Percentiles rank a stretch among this genome's conserved stretches.
phyloP scores from a whole-genome alignment of 345 rosid species.

The Streptanthus diversifolius region DNA sequence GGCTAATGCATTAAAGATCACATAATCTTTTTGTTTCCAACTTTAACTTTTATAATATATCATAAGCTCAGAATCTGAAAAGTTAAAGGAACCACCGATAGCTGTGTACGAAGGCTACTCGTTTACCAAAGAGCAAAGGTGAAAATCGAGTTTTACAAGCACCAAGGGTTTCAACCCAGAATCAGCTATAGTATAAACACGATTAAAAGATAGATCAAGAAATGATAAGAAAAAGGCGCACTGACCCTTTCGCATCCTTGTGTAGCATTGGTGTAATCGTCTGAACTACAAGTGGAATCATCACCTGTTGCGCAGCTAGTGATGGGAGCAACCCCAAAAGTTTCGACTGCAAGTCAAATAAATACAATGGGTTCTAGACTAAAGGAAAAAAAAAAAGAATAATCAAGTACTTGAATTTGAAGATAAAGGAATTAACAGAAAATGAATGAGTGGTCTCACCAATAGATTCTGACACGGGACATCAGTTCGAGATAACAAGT shows the following conservation, averaged over 20 bases:
- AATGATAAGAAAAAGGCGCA: constrained; percentile 20
- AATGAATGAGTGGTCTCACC: constrained; percentile 49
- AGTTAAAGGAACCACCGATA: background rate
- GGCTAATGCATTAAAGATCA: background rate
- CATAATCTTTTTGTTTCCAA: constrained; percentile 17
- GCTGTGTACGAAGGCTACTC: background rate
- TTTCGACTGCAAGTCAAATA: constrained; percentile 55
- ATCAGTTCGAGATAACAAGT: constrained; percentile 58
- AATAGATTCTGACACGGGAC: constrained; percentile 38
- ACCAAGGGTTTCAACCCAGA: constrained; percentile 2
- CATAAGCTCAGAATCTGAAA: background rate
- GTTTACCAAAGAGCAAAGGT: constrained; percentile 3
- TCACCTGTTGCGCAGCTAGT: constrained; percentile 72
- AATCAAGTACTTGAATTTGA: constrained; percentile 10
- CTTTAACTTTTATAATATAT: background rate
- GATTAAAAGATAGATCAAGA: constrained; percentile 4
- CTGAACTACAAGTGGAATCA: constrained; percentile 85
- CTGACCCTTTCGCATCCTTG: constrained; percentile 65
- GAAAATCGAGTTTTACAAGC: constrained; percentile 1
- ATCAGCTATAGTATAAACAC: background rate
- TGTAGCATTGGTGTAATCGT: constrained; percentile 79
- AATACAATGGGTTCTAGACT: background rate
- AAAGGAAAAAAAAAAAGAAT: constrained; percentile 11
- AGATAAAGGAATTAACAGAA: background rate
- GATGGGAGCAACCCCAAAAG: constrained; percentile 80